phyloP scores from a whole-genome alignment of 106 monocot species.

The Allium cepa region DNA sequence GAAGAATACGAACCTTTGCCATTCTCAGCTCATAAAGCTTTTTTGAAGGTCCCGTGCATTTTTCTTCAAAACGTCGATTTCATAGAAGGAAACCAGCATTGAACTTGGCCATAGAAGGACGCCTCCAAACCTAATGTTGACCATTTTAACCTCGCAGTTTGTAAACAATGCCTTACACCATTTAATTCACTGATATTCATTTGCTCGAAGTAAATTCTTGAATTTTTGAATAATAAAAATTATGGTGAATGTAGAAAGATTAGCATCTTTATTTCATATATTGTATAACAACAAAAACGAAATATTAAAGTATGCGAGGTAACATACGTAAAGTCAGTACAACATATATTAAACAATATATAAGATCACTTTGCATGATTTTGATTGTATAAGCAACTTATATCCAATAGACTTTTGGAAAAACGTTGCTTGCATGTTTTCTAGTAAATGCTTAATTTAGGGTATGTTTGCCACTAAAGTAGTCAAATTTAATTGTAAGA shows the following conservation, averaged over 20 bases:
- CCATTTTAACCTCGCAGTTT: conserved; percentile 91
- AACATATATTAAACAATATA: too few relatives aligned
- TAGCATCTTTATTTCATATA: not conserved
- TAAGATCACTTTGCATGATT: too few relatives aligned
- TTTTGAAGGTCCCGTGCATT: conserved; percentile 88
- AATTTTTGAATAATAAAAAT: conserved; percentile 32
- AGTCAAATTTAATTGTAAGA: too few relatives aligned
- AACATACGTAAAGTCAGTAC: too few relatives aligned
- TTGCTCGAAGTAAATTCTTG: conserved; percentile 57
- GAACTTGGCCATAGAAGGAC: conserved; percentile 98
- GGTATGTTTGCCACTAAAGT: too few relatives aligned
- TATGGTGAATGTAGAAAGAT: too few relatives aligned
- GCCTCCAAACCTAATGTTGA: conserved; percentile 77
- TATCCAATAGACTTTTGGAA: too few relatives aligned
- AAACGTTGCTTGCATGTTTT: too few relatives aligned
- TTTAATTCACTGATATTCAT: conserved; percentile 88
- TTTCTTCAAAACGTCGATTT: conserved; percentile 66
- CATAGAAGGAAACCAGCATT: conserved; percentile 88
- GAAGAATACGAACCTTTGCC: conserved; percentile 45
- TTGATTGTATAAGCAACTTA: too few relatives aligned
- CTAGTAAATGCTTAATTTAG: too few relatives aligned
- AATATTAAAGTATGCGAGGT: too few relatives aligned
- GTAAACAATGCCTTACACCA: conserved; percentile 72
- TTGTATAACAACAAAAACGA: not conserved
- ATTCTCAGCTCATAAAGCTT: conserved; percentile 60